Evolutionary conservation across 129 eudicot genomes (phyloP).

Genomic region (Scalesia atractyloides): DNA sequence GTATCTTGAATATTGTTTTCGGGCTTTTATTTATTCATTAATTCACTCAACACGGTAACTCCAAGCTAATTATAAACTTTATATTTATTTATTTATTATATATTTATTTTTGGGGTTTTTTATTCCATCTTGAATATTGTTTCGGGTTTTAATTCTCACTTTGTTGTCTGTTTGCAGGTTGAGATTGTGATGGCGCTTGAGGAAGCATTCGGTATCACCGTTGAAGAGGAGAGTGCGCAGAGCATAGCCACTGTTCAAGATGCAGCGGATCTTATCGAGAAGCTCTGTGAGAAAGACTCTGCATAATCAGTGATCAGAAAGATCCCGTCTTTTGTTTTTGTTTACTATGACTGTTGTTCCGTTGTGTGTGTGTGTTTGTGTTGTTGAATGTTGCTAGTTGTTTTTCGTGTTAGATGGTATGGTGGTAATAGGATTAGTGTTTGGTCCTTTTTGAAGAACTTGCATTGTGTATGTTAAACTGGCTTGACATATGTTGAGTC

Average conservation of each 20-base stretch:
- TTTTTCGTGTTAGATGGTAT: constrained; percentile 4
- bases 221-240: constrained; percentile 58
- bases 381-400: constrained; percentile 2
- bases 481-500: background rate
- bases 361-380: background rate
- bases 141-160: background rate
- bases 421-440: constrained; percentile 10
- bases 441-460: background rate
- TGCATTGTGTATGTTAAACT: background rate
- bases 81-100: too few relatives aligned
- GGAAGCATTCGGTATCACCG: constrained; percentile 47
- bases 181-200: constrained; percentile 63
- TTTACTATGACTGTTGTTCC: background rate
- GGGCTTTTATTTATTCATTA: constrained; percentile 24
- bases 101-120: too few relatives aligned
- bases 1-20: too few relatives aligned
- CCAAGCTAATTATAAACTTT: background rate
- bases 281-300: constrained; percentile 28
- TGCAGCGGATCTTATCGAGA: constrained; percentile 58
- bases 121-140: background rate
- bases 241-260: constrained; percentile 53
- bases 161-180: constrained; percentile 34
- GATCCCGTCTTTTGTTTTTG: constrained; percentile 21
- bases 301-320: constrained; percentile 23
- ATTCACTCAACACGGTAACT: constrained; percentile 88